Percentiles rank a stretch among this genome's conserved stretches.
These are phyloP conservation scores for Metschnikowia gelsemii DNA, from an alignment of 805 yeast genomes.

Conservation along the genomic window DNA sequence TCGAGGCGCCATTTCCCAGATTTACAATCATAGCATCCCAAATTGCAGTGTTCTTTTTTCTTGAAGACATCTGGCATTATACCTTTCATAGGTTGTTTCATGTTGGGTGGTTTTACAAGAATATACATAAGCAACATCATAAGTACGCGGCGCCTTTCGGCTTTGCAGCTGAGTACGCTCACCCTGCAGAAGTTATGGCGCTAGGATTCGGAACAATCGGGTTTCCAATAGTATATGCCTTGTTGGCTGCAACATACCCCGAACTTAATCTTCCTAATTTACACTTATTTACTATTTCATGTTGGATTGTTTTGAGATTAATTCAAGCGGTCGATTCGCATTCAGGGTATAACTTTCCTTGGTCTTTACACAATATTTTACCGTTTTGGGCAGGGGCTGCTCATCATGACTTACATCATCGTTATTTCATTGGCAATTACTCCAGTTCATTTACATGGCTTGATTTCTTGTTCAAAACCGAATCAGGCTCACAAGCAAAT, in stretches of 20 bases:
- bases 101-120: constrained; percentile 54
- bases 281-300: constrained; percentile 53
- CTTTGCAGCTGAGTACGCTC: constrained; percentile 60
- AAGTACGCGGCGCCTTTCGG: constrained; percentile 64
- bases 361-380: constrained; percentile 54
- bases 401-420: constrained; percentile 62
- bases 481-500: constrained; percentile 56
- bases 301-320: constrained; percentile 53
- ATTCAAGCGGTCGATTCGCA: constrained; percentile 62
- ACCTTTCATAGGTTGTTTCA: constrained; percentile 59
- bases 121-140: constrained; percentile 61
- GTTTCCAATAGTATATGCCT: constrained; percentile 55
- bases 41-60: constrained; percentile 49
- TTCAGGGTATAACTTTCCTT: constrained; percentile 62
- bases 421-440: constrained; percentile 57
- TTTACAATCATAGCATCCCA: constrained; percentile 42
- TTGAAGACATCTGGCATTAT: constrained; percentile 62
- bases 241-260: constrained; percentile 45
- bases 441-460: constrained; percentile 61
- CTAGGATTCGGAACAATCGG: constrained; percentile 62
- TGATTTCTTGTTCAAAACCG: constrained; percentile 53
- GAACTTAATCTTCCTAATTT: constrained; percentile 59
- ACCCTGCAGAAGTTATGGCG: constrained; percentile 56
- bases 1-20: constrained; percentile 54
- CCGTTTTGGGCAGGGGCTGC: constrained; percentile 69